phyloP scores from a whole-genome alignment of 306 rosid genomes.

The Malus asiatica region DNA sequence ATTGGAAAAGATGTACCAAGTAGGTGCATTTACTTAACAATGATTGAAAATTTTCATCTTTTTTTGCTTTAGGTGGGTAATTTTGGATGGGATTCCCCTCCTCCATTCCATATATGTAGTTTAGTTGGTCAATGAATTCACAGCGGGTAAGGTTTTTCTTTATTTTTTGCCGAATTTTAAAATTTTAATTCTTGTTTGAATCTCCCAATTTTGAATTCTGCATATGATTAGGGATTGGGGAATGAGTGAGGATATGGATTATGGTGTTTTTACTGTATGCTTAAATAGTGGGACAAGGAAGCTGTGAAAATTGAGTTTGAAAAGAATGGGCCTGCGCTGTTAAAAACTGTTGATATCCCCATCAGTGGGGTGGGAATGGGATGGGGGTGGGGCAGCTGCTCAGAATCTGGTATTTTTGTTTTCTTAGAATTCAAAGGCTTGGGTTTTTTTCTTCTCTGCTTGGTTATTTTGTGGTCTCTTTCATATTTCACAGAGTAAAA shows the following conservation, averaged over 20 bases:
- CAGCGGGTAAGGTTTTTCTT: not conserved
- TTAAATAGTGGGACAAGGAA: not conserved
- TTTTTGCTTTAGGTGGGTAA: slow-evolving; percentile 6
- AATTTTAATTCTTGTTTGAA: not conserved
- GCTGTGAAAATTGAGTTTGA: slow-evolving; percentile 15
- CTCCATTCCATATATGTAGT: not conserved
- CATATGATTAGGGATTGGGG: not conserved
- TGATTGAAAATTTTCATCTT: not conserved
- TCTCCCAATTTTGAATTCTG: not conserved
- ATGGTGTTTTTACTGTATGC: slow-evolving; percentile 20
- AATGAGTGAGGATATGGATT: not conserved
- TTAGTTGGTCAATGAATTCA: not conserved
- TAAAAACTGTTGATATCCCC: slow-evolving; percentile 35
- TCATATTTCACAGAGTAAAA: slow-evolving; percentile 45
- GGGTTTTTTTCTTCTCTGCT: slow-evolving; percentile 38
- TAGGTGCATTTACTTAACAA: slow-evolving; percentile 3
- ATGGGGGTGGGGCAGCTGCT: slow-evolving; percentile 25
- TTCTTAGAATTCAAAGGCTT: slow-evolving; percentile 31
- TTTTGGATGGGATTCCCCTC: slow-evolving; percentile 1
- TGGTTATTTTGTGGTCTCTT: slow-evolving; percentile 43
- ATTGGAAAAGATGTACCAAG: not conserved
- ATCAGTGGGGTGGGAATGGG: not conserved
- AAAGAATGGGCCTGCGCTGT: slow-evolving; percentile 37
- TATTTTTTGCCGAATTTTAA: not conserved
- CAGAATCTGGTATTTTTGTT: slow-evolving; percentile 27